These are phyloP conservation scores for Actinomucor elegans DNA, from an alignment of 371 early-diverging fungal species.

Conservation along the genomic window DNA sequence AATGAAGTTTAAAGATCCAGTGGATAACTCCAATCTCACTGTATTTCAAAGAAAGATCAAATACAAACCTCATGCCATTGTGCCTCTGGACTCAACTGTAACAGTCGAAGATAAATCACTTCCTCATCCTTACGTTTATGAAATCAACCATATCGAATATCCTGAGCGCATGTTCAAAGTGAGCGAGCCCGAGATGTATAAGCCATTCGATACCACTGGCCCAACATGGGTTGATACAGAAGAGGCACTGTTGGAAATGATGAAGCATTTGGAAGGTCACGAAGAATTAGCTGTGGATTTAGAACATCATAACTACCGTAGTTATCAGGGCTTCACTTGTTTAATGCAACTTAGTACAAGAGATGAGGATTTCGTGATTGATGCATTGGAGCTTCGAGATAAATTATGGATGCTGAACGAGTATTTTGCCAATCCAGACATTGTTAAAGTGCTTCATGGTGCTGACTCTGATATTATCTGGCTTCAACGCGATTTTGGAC, in stretches of 20 bases:
- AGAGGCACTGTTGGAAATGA: slow-evolving; percentile 63
- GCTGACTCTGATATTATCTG: slow-evolving; percentile 95
- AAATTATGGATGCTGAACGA: slow-evolving; percentile 78
- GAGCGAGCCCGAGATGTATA: slow-evolving; percentile 56
- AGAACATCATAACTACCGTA: slow-evolving; percentile 92
- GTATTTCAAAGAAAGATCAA: slow-evolving; percentile 81
- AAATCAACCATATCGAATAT: slow-evolving; percentile 79
- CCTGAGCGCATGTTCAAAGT: slow-evolving; percentile 70
- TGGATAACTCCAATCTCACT: slow-evolving; percentile 78
- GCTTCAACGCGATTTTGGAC: slow-evolving; percentile 96
- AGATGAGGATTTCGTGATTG: slow-evolving; percentile 88
- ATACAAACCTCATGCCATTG: slow-evolving; percentile 79
- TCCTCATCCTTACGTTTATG: slow-evolving; percentile 92
- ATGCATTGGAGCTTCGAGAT: slow-evolving; percentile 84
- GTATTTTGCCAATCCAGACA: slow-evolving; percentile 83
- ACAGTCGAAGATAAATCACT: slow-evolving; percentile 23
- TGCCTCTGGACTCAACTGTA: slow-evolving; percentile 61
- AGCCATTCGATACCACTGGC: slow-evolving; percentile 61
- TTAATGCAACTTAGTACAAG: slow-evolving; percentile 93
- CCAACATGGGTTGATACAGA: slow-evolving; percentile 75
- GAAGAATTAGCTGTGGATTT: slow-evolving; percentile 92
- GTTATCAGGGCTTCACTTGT: slow-evolving; percentile 94
- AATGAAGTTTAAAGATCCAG: slow-evolving; percentile 76
- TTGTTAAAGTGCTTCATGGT: slow-evolving; percentile 95
- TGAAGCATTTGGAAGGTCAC: slow-evolving; percentile 56